Evolutionary conservation across 148 eudicot species (phyloP), one percentile per base, ranked within the genome.

Genomic region (Spergularia marina): DNA sequence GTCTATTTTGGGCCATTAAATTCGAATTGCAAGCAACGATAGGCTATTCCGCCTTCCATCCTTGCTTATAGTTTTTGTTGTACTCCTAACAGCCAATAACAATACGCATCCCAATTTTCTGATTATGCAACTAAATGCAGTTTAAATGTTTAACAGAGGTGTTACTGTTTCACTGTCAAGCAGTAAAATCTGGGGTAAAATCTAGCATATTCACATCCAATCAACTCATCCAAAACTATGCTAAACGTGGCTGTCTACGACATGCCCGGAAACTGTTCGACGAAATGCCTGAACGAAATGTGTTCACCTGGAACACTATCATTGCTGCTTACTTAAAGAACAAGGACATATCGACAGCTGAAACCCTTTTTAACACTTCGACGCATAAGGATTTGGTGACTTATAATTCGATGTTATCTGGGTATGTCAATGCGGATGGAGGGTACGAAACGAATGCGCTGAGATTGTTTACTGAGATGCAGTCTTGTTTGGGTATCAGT

Each of bases 251-350:
- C 1, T 64, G 74, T 39, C n/a, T 86, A 18, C 65, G 73, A 17
- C 77, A 86, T 61, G 93, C 90, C 51, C 89, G 65, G 0, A 86
- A 83, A 18, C 61, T 93, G 90, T 93, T 93, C 80, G 98, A 87
- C n/a, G 91, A 89, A 88, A 88, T 93, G 91, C 90, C 91, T 72
- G 78, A 81, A 58, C 83, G 91, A 78, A 93, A 93, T 74, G 91
- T 88, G 4, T 93, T 79, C 82, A 74, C 97, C 76, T 93, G 97
- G 98, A 93, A 93, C 76, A 83, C 97, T n/a, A 85, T 89, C 5
- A 87, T 93, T 57, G 84, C 86, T 77, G 91, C 97, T 54, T 76
- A 87, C 79, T 70, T 91, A 63, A 85, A 80, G 74, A 77, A 81
- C 75, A 73, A 67, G 0, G 86, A 87, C 78, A 53, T 89, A 58